Evolutionary conservation across 345 rosid genomes (phyloP).

Genomic region (Mangifera indica): DNA sequence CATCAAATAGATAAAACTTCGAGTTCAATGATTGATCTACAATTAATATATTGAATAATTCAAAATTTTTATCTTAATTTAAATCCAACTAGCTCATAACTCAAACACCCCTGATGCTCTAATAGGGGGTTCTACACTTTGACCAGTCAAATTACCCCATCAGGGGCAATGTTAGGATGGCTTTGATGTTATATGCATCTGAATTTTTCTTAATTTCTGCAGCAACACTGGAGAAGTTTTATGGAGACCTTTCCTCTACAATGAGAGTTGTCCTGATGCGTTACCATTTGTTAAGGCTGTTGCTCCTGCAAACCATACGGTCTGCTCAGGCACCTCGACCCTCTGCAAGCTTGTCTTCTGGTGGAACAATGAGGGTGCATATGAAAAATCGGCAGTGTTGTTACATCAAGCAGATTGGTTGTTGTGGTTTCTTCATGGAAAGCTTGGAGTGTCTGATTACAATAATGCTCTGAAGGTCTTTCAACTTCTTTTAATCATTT

Average conservation of each 20-base stretch:
- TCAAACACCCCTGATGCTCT: too few relatives aligned
- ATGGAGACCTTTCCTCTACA: slow-evolving; percentile 73
- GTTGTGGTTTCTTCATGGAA: slow-evolving; percentile 89
- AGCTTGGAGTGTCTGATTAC: slow-evolving; percentile 86
- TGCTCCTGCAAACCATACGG: slow-evolving; percentile 87
- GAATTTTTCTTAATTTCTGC: slow-evolving; percentile 22
- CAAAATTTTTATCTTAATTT: too few relatives aligned
- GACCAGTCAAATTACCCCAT: too few relatives aligned
- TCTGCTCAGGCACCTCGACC: slow-evolving; percentile 84
- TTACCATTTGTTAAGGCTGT: slow-evolving; percentile 66
- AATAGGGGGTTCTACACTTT: too few relatives aligned
- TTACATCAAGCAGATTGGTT: slow-evolving; percentile 98
- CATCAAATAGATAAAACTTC: too few relatives aligned
- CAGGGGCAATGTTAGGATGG: neutral
- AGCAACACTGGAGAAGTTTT: slow-evolving; percentile 69
- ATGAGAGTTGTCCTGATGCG: slow-evolving; percentile 77
- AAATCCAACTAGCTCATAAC: too few relatives aligned
- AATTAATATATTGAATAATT: too few relatives aligned
- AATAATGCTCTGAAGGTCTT: slow-evolving; percentile 85
- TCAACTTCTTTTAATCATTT: neutral
- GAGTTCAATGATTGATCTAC: too few relatives aligned
- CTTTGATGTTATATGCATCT: neutral
- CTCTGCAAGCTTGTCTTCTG: slow-evolving; percentile 90
- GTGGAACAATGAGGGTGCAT: slow-evolving; percentile 56
- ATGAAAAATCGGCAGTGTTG: slow-evolving; percentile 52